Base-by-base conservation (phyloP, 2,329 filamentous ascomycete species). In the Drechslerella stenobrocha region DNA sequence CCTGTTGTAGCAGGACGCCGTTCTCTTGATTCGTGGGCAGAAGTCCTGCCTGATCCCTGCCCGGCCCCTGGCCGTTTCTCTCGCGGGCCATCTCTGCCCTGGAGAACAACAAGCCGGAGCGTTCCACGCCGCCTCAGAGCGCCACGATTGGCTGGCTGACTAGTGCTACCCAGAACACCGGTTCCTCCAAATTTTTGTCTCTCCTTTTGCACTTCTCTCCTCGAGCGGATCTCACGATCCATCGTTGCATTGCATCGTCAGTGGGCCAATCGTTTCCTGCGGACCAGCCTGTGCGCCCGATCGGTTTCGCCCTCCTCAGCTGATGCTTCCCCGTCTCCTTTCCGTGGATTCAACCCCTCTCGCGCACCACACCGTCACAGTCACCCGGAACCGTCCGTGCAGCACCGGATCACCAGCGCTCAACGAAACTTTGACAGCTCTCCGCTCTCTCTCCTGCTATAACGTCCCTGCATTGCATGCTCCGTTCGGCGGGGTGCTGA, bases 101-200 rank as follows among this genome's bases (percentile, higher is more conserved):
- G 61, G 61, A 46, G 44, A 44, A 45, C 55, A 56, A 55, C 55
- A 67, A 67, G 63, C 48, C 34, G 48, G 55, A 67, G 55, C 56
- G 63, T 59, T 67, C 63, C 63, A 67, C 63, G 63, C 60, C 63
- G 63, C 51, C 55, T 26, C 35, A 40, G 55, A 35, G 45, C 42
- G 45, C 50, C 51, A n/a, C 57, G 63, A 67, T 67, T 67, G 63
- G 63, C 48, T 67, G 55, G 35, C 50, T 40, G n/a, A 48, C 44
- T 67, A 59, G 50, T 56, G 50, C 44, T 67, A 67, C 63, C 57
- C 63, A 60, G 59, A 60, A 67, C 55, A 60, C 55, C 51, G 63
- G 63, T 60, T 60, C 63, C 20, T 45, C 47, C 55, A 55, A 67
- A 60, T 56, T 53, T 55, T 60, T 67, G 55, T 67, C 55, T 67